Percentiles rank a stretch among this genome's conserved stretches.
These are phyloP conservation scores for Vitis hybrid DNA, from an alignment of 177 flowering plant species.

Conservation along the genomic window DNA sequence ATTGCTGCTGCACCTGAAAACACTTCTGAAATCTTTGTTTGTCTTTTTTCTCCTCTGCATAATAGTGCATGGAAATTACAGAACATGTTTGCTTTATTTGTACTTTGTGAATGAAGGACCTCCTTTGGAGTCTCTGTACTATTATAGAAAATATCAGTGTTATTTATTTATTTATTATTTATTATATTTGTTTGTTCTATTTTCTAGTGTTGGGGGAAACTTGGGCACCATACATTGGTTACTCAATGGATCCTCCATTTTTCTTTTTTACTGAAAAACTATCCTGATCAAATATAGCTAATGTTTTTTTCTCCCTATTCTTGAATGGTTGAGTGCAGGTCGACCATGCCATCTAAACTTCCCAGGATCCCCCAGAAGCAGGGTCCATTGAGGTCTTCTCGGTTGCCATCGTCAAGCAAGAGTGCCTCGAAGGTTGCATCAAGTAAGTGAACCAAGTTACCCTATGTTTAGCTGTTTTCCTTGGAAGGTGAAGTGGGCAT, in stretches of 20 bases:
- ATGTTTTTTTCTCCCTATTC: neutral
- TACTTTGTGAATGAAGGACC: too few relatives aligned
- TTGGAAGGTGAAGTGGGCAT: too few relatives aligned
- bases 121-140: too few relatives aligned
- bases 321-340: neutral
- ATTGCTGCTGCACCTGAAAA: too few relatives aligned
- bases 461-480: neutral
- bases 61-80: too few relatives aligned
- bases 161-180: too few relatives aligned
- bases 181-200: too few relatives aligned
- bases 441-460: slow-evolving; percentile 36
- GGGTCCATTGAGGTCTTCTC: slow-evolving; percentile 39
- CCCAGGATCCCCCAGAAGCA: slow-evolving; percentile 53
- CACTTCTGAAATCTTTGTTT: too few relatives aligned
- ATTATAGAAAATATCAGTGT: too few relatives aligned
- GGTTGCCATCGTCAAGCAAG: slow-evolving; percentile 31
- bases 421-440: slow-evolving; percentile 42
- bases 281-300: neutral
- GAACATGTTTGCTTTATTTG: too few relatives aligned
- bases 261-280: too few relatives aligned
- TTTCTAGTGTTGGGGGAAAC: neutral
- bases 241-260: neutral
- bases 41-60: too few relatives aligned
- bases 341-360: slow-evolving; percentile 38
- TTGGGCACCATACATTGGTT: neutral